These are phyloP conservation scores for Gamsiella multidivaricata DNA, from an alignment of 192 early-diverging fungal species.

Conservation along the genomic window DNA sequence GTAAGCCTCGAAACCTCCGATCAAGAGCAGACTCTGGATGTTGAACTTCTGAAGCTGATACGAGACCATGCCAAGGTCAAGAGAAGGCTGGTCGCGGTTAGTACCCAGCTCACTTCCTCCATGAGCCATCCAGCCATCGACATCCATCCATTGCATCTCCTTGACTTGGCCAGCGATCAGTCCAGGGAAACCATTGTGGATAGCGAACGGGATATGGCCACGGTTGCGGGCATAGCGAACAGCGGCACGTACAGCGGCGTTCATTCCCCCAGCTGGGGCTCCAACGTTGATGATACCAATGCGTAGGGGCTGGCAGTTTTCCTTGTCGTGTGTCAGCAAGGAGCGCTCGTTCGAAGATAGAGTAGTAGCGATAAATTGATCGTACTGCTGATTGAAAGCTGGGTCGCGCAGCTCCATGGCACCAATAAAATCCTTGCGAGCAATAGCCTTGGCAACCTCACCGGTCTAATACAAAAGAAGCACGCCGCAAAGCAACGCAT, in stretches of 20 bases:
- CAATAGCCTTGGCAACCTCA: conserved; percentile 86
- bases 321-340: background rate
- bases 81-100: conserved; percentile 89
- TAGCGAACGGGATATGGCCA: conserved; percentile 88
- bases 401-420: conserved; percentile 92
- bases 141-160: conserved; percentile 84
- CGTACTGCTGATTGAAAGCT: conserved; percentile 77
- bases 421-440: conserved; percentile 82
- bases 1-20: conserved; percentile 97
- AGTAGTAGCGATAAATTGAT: conserved; percentile 73
- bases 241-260: conserved; percentile 90
- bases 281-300: conserved; percentile 94
- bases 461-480: conserved; percentile 75
- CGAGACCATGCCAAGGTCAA: conserved; percentile 89
- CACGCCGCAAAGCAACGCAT: too few species aligned
- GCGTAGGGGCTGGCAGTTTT: conserved; percentile 65
- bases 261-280: conserved; percentile 98
- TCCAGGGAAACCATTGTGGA: conserved; percentile 94
- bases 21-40: conserved; percentile 91
- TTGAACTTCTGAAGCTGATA: conserved; percentile 92
- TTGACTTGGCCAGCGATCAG: conserved; percentile 83
- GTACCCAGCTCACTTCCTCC: conserved; percentile 96
- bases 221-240: conserved; percentile 87
- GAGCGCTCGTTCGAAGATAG: conserved; percentile 15
- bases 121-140: conserved; percentile 90